Base-by-base conservation (phyloP, 2,329 filamentous ascomycete genomes). In the Penicillium sp. region DNA sequence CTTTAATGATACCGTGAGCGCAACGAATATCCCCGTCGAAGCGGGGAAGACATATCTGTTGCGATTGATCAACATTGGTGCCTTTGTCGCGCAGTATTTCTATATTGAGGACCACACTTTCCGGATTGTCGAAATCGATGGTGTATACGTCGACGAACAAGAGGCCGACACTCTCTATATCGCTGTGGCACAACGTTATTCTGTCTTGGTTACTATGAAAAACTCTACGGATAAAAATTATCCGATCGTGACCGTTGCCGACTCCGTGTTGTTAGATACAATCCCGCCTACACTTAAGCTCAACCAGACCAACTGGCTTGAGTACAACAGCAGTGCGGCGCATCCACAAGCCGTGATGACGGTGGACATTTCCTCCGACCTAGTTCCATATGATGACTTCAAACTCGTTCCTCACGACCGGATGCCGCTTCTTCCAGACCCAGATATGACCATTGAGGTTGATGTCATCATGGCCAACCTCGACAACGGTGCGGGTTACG, bases 41-140 rank as follows among this genome's bases (percentile, higher is more conserved):
- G 83, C 89, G 0, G 83, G 85, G 1, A 90, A 85, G 61, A 92
- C 87, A 0, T 93, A 93, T 58, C 76, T 91, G n/a, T 80, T 93
- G 66, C 87, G 88, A 27, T 76, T 92, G 63, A 80, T 91, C 68
- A 93, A 92, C 65, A 86, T 91, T 14, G 89, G 86, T 16, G 89
- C 89, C 10, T 92, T 93, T 72, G 80, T 78, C 1, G 75, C 72
- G 23, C 81, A 83, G 61, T 80, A 80, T 57, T 74, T 84, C 57
- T 79, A 74, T 49, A 78, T 82, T 45, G 78, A 81, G 59, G 76
- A 72, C 43, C 79, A 82, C 54, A 87, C 83, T 31, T 85, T 92
- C 75, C 83, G 79, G 27, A 86, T 92, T 54, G 82, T 92, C 33
- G 89, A 91, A 71, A 84, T 91, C 1, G 89, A 92, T 68, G 89